phyloP scores from a whole-genome alignment of 2,329 filamentous ascomycete species.

The Plectosphaerella cucumerina region DNA sequence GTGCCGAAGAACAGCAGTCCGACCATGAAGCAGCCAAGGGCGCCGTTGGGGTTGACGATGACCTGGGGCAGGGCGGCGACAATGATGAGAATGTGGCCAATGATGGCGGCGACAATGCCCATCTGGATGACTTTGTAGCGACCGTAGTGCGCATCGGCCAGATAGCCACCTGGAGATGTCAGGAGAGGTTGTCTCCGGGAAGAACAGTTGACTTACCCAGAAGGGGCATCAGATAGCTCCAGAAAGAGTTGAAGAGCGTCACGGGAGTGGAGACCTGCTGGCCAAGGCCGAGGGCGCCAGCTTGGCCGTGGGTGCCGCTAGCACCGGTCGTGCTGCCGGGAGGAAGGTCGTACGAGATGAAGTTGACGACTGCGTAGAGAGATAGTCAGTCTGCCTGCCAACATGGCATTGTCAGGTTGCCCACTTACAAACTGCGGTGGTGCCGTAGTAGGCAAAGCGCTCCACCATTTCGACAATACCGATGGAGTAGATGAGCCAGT shows the following conservation, averaged over 20 bases:
- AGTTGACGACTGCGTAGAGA: slow-evolving; percentile 44
- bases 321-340: slow-evolving; percentile 45
- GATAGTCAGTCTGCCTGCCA: neutral
- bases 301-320: slow-evolving; percentile 19
- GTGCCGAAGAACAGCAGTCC: slow-evolving; percentile 50
- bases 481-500: slow-evolving; percentile 52
- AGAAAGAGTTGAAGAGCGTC: slow-evolving; percentile 12
- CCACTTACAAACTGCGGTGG: slow-evolving; percentile 53
- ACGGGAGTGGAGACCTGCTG: slow-evolving; percentile 10
- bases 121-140: slow-evolving; percentile 69
- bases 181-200: neutral
- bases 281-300: slow-evolving; percentile 14
- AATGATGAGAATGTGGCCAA: slow-evolving; percentile 67
- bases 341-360: slow-evolving; percentile 55
- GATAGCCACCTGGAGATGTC: slow-evolving; percentile 35
- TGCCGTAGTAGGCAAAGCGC: slow-evolving; percentile 62
- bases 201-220: neutral
- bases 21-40: slow-evolving; percentile 55
- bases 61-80: slow-evolving; percentile 46
- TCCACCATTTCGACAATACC: slow-evolving; percentile 63
- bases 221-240: slow-evolving; percentile 21
- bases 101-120: slow-evolving; percentile 60
- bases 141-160: slow-evolving; percentile 66
- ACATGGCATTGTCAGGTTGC: slow-evolving; percentile 18
- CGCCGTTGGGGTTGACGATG: slow-evolving; percentile 27